Evolutionary conservation across 2,329 filamentous ascomycete species (phyloP).

Genomic region (Cryphonectria carpinicola): DNA sequence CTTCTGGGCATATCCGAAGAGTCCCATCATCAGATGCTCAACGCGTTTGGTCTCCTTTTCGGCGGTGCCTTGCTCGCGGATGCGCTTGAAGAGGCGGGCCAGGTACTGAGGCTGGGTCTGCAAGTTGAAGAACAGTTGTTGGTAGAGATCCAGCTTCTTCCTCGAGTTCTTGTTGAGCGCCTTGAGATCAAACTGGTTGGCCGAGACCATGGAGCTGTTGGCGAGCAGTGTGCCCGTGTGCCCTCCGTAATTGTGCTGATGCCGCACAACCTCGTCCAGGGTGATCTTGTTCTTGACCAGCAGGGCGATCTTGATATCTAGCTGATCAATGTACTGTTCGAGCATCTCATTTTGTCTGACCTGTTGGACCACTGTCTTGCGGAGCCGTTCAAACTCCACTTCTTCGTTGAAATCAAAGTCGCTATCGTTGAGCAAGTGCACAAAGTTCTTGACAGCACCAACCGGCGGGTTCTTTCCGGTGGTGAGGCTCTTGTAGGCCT

Average conservation of each 20-base stretch:
- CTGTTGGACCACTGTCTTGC: constrained; percentile 96
- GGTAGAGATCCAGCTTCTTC: constrained; percentile 94
- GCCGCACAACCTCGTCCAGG: constrained; percentile 93
- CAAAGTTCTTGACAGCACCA: constrained; percentile 96
- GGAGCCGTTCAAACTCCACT: constrained; percentile 90
- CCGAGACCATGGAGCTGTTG: constrained; percentile 84
- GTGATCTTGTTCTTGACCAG: constrained; percentile 99
- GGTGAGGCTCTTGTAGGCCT: constrained; percentile 96
- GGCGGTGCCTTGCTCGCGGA: constrained; percentile 80
- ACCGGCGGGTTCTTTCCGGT: constrained; percentile 96
- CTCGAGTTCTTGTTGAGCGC: constrained; percentile 96
- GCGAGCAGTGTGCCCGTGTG: constrained; percentile 83
- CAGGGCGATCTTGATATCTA: constrained; percentile 98
- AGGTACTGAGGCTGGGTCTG: constrained; percentile 97
- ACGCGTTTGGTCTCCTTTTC: constrained; percentile 94
- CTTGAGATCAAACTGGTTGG: constrained; percentile 94
- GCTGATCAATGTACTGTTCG: constrained; percentile 96
- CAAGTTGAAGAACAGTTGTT: constrained; percentile 95
- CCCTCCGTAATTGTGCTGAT: constrained; percentile 94
- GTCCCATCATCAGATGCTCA: constrained; percentile 91
- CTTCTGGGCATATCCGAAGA: constrained; percentile 98
- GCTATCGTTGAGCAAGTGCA: constrained; percentile 95
- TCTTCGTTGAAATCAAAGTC: constrained; percentile 99
- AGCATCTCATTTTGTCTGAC: constrained; percentile 96
- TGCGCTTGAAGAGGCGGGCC: constrained; percentile 80